A percentile compares a stretch with the other conserved stretches of the same genome.
phyloP scores from a whole-genome alignment of 768 basidiomycete genomes.

The Tylopilus cervinicoccineus region DNA sequence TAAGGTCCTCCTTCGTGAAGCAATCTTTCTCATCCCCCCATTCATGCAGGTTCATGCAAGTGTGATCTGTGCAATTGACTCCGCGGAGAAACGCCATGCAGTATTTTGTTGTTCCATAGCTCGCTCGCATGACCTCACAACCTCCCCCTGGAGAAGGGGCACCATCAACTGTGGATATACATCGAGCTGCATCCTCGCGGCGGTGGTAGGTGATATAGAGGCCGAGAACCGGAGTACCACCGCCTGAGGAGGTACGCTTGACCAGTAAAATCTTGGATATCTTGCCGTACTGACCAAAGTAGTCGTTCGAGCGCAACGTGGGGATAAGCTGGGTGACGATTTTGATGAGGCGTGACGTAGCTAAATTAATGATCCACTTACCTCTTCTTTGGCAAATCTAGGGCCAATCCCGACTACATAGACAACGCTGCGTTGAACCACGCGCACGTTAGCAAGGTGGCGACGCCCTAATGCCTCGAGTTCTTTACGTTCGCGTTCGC shows the following conservation, averaged over 20 bases:
- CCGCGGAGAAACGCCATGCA: constrained; percentile 94
- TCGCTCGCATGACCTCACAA: constrained; percentile 86
- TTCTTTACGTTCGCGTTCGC: constrained; percentile 94
- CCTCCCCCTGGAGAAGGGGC: constrained; percentile 86
- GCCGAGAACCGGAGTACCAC: constrained; percentile 75
- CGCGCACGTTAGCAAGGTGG: constrained; percentile 87
- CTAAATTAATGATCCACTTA: constrained; percentile 33
- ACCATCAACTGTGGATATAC: constrained; percentile 91
- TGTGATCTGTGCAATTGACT: constrained; percentile 76
- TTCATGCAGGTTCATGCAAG: constrained; percentile 94
- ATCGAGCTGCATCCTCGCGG: constrained; percentile 90
- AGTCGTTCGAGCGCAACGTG: constrained; percentile 89
- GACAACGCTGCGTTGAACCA: constrained; percentile 95
- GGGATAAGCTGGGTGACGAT: constrained; percentile 70
- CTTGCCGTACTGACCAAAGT: constrained; percentile 98
- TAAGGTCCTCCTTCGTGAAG: constrained; percentile 94
- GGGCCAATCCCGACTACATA: constrained; percentile 96
- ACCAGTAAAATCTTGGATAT: constrained; percentile 93
- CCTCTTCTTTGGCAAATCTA: constrained; percentile 94
- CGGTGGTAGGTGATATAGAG: constrained; percentile 95
- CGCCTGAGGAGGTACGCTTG: constrained; percentile 78
- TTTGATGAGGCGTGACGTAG: constrained; percentile 1
- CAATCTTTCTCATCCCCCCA: constrained; percentile 99
- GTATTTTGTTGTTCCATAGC: constrained; percentile 95
- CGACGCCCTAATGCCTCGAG: constrained; percentile 81